Percentiles rank a stretch among this genome's conserved stretches.
Conservation (phyloP, 2,329 filamentous ascomycete species). For the Colletotrichum incanum region DNA sequence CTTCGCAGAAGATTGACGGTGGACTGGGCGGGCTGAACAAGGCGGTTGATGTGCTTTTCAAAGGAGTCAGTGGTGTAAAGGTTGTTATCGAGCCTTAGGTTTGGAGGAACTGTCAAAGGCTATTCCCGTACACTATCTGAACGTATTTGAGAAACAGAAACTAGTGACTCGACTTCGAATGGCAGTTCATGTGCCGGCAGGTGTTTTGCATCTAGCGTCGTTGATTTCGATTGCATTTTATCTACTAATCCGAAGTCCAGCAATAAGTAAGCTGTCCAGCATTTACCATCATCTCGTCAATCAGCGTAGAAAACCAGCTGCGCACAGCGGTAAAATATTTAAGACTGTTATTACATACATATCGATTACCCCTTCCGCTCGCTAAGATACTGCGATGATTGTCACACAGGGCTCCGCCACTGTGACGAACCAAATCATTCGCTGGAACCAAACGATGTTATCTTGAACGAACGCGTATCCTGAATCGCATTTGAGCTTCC, state of each 20-base stretch:
- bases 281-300: not conserved
- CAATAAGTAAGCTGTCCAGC: not conserved
- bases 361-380: constrained; percentile 14
- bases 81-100: constrained; percentile 23
- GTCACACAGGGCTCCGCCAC: not conserved
- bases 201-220: not conserved
- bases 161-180: not conserved
- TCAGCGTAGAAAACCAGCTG: not conserved
- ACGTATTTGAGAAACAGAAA: too few relatives aligned
- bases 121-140: too few relatives aligned
- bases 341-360: constrained; percentile 28
- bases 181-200: not conserved
- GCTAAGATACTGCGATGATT: not conserved
- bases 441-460: not conserved
- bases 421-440: not conserved
- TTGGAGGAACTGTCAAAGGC: too few relatives aligned
- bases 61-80: constrained; percentile 28
- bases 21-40: constrained; percentile 22
- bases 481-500: constrained; percentile 1
- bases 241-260: not conserved
- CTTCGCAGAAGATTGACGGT: constrained; percentile 8
- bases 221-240: not conserved
- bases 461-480: not conserved
- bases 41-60: constrained; percentile 23
- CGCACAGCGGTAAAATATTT: not conserved